Percentiles rank a stretch among this genome's conserved stretches.
Evolutionary conservation across 208 protist species (phyloP).

Genomic region (Tritrichomonas foetus): DNA sequence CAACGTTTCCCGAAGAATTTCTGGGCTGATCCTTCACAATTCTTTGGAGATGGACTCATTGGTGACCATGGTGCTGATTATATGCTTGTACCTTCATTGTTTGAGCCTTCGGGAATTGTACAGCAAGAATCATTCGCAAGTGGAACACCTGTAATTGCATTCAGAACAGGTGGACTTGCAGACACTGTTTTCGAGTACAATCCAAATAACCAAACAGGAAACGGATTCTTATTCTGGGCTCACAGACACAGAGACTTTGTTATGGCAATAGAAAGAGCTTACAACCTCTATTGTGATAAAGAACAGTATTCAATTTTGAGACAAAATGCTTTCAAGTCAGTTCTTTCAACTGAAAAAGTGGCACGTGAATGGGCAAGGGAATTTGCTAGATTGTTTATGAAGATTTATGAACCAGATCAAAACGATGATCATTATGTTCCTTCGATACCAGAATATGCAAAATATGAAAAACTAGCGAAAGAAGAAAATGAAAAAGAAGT

Average conservation of each 20-base stretch:
- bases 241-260: conserved; percentile 10
- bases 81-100: neutral
- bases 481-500: no score
- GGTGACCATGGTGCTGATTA: conserved; percentile 10
- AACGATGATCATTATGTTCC: no score
- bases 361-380: neutral
- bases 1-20: neutral
- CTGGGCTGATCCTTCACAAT: conserved; percentile 33
- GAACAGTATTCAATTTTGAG: neutral
- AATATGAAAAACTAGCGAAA: no score
- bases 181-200: conserved; percentile 36
- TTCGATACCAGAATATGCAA: no score
- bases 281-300: neutral
- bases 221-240: conserved; percentile 26
- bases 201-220: neutral
- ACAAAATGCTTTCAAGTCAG: conserved; percentile 1
- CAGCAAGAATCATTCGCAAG: conserved; percentile 17
- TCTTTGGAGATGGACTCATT: neutral
- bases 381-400: conserved; percentile 6
- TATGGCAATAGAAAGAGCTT: conserved; percentile 6
- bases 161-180: conserved; percentile 33
- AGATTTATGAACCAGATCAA: neutral
- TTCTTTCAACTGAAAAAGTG: conserved; percentile 27
- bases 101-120: conserved; percentile 26
- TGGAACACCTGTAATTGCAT: neutral